Evolutionary conservation across 2,329 filamentous ascomycete genomes (phyloP).

Genomic region (Colletotrichum cereale): DNA sequence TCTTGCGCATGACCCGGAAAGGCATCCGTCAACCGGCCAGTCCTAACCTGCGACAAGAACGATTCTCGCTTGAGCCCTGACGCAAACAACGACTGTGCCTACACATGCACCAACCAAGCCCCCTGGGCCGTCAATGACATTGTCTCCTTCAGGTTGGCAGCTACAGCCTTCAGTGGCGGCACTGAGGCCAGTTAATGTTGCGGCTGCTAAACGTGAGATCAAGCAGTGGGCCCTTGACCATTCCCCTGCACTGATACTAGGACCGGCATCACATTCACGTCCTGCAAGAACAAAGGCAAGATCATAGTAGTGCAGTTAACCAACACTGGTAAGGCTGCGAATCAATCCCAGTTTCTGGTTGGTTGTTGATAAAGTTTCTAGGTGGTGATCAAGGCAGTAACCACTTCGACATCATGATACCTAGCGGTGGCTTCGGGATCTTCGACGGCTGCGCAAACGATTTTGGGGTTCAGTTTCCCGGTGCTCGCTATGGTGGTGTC

Average conservation of each 20-base stretch:
- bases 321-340: constrained; percentile 60
- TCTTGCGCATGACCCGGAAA: constrained; percentile 73
- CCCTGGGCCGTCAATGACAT: constrained; percentile 72
- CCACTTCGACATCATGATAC: constrained; percentile 70
- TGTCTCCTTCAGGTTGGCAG: constrained; percentile 74
- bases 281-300: constrained; percentile 67
- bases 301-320: constrained; percentile 74
- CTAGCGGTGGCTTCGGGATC: constrained; percentile 67
- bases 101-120: constrained; percentile 71
- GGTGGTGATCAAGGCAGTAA: constrained; percentile 66
- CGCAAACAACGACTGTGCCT: constrained; percentile 68
- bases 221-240: not conserved
- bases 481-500: constrained; percentile 70
- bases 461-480: constrained; percentile 55
- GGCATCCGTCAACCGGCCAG: constrained; percentile 62
- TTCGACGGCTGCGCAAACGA: constrained; percentile 65
- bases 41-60: constrained; percentile 65
- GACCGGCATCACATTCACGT: constrained; percentile 63
- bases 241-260: constrained; percentile 44
- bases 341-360: not conserved
- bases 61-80: constrained; percentile 67
- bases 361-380: not conserved
- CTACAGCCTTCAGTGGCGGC: constrained; percentile 66
- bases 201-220: constrained; percentile 67
- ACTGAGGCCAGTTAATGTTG: constrained; percentile 75